Evolutionary conservation across 2,329 filamentous ascomycete species (phyloP).

Genomic region (Botrytis pseudocinerea): DNA sequence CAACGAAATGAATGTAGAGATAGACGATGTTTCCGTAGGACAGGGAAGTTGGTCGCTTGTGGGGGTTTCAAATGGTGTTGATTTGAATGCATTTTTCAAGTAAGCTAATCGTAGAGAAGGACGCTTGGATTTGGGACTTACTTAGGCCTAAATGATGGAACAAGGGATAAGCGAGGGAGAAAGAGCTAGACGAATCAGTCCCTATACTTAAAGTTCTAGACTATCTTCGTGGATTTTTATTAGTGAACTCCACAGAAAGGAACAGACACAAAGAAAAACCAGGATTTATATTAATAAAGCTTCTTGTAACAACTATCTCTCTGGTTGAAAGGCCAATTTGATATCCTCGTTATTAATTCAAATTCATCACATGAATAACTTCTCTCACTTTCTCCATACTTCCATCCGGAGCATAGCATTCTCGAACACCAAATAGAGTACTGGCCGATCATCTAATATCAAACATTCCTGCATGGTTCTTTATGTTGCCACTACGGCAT

Average conservation of each 20-base stretch:
- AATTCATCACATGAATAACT: accelerated
- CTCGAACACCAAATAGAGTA: no score
- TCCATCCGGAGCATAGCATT: not conserved
- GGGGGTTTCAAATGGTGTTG: not conserved
- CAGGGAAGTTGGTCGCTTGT: not conserved
- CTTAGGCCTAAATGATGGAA: not conserved
- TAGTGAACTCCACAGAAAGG: not conserved
- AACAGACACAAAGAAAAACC: not conserved
- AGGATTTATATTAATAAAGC: not conserved
- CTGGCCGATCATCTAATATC: no score
- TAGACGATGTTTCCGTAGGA: not conserved
- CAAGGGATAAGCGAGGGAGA: not conserved
- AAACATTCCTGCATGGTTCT: no score
- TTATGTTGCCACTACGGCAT: no score
- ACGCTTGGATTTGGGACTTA: not conserved
- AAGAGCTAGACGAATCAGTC: not conserved
- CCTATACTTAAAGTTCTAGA: not conserved
- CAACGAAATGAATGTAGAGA: not conserved
- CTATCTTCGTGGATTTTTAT: not conserved
- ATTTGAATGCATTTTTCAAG: not conserved
- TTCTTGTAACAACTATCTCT: not conserved
- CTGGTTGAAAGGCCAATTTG: not conserved
- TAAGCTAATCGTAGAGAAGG: not conserved
- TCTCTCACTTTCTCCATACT: not conserved
- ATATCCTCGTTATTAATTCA: not conserved